Evolutionary conservation across 2,329 filamentous ascomycete species (phyloP), one percentile per base, ranked within the genome.

Genomic region (Curvularia eragrostidis): DNA sequence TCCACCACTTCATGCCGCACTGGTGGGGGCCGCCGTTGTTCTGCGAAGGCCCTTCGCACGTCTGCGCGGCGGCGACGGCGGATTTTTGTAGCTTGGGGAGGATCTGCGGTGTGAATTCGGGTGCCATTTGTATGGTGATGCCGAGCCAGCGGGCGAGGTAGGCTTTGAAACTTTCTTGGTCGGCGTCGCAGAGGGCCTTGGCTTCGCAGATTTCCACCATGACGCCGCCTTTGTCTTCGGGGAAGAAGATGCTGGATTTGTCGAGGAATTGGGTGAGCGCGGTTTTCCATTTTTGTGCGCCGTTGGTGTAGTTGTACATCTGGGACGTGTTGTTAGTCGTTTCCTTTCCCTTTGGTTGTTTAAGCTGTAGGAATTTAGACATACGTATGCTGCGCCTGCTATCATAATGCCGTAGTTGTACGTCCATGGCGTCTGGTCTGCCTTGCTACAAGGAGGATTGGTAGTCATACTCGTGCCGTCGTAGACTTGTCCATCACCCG

Each of bases 41-140:
- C 72, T 28, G 77, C 68, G 23, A 79, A 71, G 21, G 64, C 50
- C 84, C 84, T 1, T 76, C 79, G 66, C 85, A 88, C 8, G 81
- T 80, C 44, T 78, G 72, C 0, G 84, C 85, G 2, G 85, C 86
- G 1, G 82, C 83, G 26, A 72, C 64, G 0, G 85, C 87, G 5
- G 83, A 85, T 1, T 79, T 76, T 36, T 78, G 75, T 2, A 89
- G 74, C n/a, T 81, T 79, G 0, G 83, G 80, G 67, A 84, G 79
- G 52, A 89, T 78, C 8, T 70, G 68, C 1, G 34, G 81, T 74
- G 59, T 77, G 75, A 3, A 84, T 84, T 82, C 87, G 0, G 86
- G 86, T 0, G 84, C 86, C 56, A 87, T 77, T 64, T 87, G 83
- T 0, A 81, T 82, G 4, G 85, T 81, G 3, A 82, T 79, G 13